These are phyloP conservation scores for Capsicum rhomboideum DNA, from an alignment of 257 asterid genomes.

Conservation along the genomic window DNA sequence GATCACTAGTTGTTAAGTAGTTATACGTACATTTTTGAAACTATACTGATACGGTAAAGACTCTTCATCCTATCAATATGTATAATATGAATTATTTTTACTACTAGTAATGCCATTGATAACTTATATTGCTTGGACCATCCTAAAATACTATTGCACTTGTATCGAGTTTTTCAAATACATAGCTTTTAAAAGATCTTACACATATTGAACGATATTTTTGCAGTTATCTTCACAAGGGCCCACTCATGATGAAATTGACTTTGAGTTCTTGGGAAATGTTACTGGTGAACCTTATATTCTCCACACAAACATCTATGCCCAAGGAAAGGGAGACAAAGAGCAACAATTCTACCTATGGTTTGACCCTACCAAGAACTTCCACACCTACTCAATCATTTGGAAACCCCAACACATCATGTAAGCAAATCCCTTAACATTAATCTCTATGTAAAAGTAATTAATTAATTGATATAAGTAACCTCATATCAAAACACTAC, in stretches of 20 bases:
- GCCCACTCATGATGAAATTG: conserved; percentile 74
- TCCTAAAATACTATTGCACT: neutral
- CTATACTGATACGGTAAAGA: neutral
- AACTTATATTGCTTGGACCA: neutral
- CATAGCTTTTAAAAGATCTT: too few relatives aligned
- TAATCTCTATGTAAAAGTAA: too few relatives aligned
- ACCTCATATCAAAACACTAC: too few relatives aligned
- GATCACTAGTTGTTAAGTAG: neutral
- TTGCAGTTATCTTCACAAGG: conserved; percentile 81
- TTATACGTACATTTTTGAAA: too few relatives aligned
- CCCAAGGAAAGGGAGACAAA: conserved; percentile 68
- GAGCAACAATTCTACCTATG: conserved; percentile 83
- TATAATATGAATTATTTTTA: too few relatives aligned
- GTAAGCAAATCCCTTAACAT: conserved; percentile 24
- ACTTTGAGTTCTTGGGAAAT: conserved; percentile 77
- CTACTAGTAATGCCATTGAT: neutral
- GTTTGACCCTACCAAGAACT: conserved; percentile 79
- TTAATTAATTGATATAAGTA: neutral
- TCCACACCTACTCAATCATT: conserved; percentile 67
- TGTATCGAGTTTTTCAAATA: too few relatives aligned
- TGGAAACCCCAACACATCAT: conserved; percentile 62
- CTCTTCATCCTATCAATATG: neutral
- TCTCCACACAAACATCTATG: conserved; percentile 61
- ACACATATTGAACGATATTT: neutral
- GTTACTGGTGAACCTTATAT: conserved; percentile 62